Base-by-base conservation (phyloP, 2,329 filamentous ascomycete genomes). In the Calonectria hawksworthii region DNA sequence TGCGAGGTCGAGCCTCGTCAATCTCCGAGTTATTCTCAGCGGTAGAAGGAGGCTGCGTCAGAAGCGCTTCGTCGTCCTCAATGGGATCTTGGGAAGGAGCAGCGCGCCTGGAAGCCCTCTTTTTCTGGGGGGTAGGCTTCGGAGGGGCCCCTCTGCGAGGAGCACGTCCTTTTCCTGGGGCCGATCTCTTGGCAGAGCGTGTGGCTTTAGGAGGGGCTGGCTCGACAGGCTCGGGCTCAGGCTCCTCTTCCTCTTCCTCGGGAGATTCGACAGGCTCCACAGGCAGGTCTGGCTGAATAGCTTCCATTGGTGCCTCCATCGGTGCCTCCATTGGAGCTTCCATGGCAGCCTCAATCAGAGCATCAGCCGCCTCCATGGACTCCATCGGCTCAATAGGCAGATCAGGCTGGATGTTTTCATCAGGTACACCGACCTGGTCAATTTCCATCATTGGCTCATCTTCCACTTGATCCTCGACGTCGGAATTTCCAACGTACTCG, bases 301-400 rank as follows among this genome's bases (percentile, higher is more conserved):
- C 4, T 10, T 51, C 54, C 21, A 52, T 47, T 7, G 73, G 69
- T 2, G 44, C 44, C 54, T 68, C 75, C 16, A 59, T 41, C n/a
- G 80, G 75, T 47, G 76, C 73, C 50, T 80, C 78, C 50, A 56
- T n/a, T 26, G 70, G 70, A 13, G 54, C 66, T 28, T 63, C 56
- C 16, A 70, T 23, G 14, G 64, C 54, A 21, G 69, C 72, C 28
- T 72, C 36, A 11, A 71, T 67, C 65, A 23, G 68, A 61, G 54
- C 72, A 63, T 65, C 64, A 10, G 72, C 63, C 5, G 75, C 63
- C 23, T 74, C 77, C 68, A 80, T 76, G 26, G 73, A 72, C 10
- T 75, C 84, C 54, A 86, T 84, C 23, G 84, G 80, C n/a, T 83
- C 83, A 34, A 81, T 59, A 9, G 80, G 78, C 52, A 81, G 54